These are phyloP conservation scores for Rhamnella rubrinervis DNA, from an alignment of 331 rosid species.

Conservation along the genomic window DNA sequence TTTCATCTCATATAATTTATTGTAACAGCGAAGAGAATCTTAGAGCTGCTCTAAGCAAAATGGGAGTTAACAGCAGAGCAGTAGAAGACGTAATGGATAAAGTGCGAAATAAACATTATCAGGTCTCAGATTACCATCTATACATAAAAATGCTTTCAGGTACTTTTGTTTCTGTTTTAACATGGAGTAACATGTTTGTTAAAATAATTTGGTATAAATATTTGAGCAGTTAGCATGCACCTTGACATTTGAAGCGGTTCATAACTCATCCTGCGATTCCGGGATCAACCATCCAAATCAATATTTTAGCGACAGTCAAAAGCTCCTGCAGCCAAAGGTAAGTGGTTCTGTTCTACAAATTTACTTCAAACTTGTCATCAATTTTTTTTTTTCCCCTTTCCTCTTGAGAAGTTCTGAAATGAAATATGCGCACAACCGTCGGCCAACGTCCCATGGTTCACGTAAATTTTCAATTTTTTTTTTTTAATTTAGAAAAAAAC, in stretches of 20 bases:
- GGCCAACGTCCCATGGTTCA: too few species aligned
- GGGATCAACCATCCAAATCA: constrained; percentile 99
- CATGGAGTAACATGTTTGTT: constrained; percentile 16
- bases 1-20: constrained; percentile 15
- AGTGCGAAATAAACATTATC: constrained; percentile 87
- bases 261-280: constrained; percentile 65
- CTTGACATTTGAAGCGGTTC: constrained; percentile 84
- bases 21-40: constrained; percentile 81
- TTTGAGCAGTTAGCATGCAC: constrained; percentile 80
- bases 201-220: constrained; percentile 26
- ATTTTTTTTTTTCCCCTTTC: too few species aligned
- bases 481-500: too few species aligned
- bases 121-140: constrained; percentile 37
- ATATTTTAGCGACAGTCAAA: constrained; percentile 83
- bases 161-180: constrained; percentile 10
- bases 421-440: too few species aligned
- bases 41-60: constrained; percentile 79
- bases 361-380: too few species aligned
- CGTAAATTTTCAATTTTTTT: too few species aligned
- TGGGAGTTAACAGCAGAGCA: constrained; percentile 75
- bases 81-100: constrained; percentile 75
- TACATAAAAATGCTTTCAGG: constrained; percentile 19
- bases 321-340: constrained; percentile 63
- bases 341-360: not conserved
- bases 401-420: too few species aligned